Base-by-base conservation (phyloP, 768 basidiomycete genomes). In the Leccinum olivaceopallidum region DNA sequence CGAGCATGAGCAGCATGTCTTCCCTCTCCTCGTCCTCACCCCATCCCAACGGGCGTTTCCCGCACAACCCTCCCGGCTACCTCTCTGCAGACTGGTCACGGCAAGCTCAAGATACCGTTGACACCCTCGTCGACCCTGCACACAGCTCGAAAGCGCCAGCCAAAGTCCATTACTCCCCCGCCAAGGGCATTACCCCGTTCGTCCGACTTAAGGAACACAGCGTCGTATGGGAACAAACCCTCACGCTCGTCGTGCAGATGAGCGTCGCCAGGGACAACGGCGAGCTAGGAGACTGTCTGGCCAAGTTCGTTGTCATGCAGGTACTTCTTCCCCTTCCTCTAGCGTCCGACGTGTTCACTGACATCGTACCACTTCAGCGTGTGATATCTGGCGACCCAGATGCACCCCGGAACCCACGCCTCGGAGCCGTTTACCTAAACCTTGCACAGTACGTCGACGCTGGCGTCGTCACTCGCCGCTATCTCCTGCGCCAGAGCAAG, bases 401-500 rank as follows among this genome's bases (percentile, higher is more conserved):
- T 56, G 75, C 81, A 7, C 83, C 85, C 2, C 78, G 78, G 16
- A 84, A 87, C 57, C 84, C 85, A 3, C 81, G 83, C 7, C 78
- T 91, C 2, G 91, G 90, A 3, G 79, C 79, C 6, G 79, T 92
- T 7, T 79, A 83, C 64, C 79, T 93, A 59, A 88, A 93, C 68
- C 79, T 93, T 2, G 86, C 91, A 0, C 87, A 92, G 67, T 93
- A 91, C 65, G 87, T 85, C 14, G 79, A 81, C 52, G 83, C 75
- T 2, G 83, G 83, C 8, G 69, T 71, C 30, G 80, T 90, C 26
- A 84, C 84, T 10, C 79, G 91, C 18, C 78, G 84, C 6, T 89
- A 90, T 72, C 78, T 91, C 7, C 74, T 92, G 6, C 78, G 83
- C 53, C 83, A 89, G 65, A 90, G 87, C 65, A 90, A 89, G 74